Conservation (phyloP, 805 yeast species). For the Yarrowia phangngaensis region DNA sequence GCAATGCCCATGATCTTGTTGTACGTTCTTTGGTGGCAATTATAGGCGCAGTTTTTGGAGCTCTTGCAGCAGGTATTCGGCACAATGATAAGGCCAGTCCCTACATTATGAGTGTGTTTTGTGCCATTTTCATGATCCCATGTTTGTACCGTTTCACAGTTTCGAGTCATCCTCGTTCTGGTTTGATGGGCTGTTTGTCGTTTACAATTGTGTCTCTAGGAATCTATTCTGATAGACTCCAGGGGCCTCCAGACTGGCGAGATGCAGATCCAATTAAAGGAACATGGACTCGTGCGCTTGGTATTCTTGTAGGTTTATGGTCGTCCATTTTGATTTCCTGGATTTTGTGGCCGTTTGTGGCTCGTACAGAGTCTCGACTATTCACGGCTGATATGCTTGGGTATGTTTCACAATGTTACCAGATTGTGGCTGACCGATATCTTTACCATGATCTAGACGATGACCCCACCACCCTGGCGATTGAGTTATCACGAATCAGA, state of each 20-base stretch:
- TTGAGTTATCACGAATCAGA: slow-evolving; percentile 46
- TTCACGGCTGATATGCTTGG: slow-evolving; percentile 43
- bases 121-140: slow-evolving; percentile 40
- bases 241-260: slow-evolving; percentile 3
- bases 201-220: slow-evolving; percentile 45
- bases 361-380: slow-evolving; percentile 44
- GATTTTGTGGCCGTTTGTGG: slow-evolving; percentile 49
- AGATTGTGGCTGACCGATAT: slow-evolving; percentile 48
- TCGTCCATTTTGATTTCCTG: slow-evolving; percentile 44
- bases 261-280: slow-evolving; percentile 20
- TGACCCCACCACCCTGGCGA: slow-evolving; percentile 46
- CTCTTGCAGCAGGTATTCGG: slow-evolving; percentile 45
- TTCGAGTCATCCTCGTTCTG: slow-evolving; percentile 45
- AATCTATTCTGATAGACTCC: slow-evolving; percentile 28
- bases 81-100: slow-evolving; percentile 38
- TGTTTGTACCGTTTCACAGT: slow-evolving; percentile 41
- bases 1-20: slow-evolving; percentile 34
- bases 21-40: slow-evolving; percentile 42
- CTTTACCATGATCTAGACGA: slow-evolving; percentile 48
- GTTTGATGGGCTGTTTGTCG: slow-evolving; percentile 43
- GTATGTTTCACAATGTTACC: slow-evolving; percentile 48
- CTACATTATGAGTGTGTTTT: slow-evolving; percentile 44
- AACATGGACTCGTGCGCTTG: slow-evolving; percentile 44
- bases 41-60: slow-evolving; percentile 48
- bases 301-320: slow-evolving; percentile 43